Evolutionary conservation across 129 eudicot species (phyloP).

Genomic region (Silybum marianum): DNA sequence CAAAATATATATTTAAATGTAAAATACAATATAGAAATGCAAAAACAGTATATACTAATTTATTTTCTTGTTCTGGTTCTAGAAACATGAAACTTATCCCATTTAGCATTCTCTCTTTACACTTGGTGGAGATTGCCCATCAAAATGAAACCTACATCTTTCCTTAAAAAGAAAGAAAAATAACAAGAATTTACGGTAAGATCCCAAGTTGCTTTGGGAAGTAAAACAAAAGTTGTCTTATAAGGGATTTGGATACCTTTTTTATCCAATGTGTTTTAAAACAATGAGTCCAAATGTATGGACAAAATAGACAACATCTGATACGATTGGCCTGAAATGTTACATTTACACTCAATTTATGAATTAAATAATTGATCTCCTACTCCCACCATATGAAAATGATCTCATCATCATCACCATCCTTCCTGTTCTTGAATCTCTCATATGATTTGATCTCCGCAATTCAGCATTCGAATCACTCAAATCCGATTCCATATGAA

Average conservation of each 20-base stretch:
- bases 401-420: slow-evolving; percentile 40
- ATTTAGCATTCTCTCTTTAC: background rate
- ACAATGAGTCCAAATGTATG: no score
- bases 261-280: no score
- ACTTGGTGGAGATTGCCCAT: background rate
- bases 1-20: no score
- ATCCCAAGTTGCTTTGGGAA: no score
- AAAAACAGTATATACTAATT: no score
- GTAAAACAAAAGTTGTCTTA: no score
- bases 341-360: no score
- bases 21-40: no score
- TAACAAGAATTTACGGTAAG: background rate
- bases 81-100: background rate
- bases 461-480: background rate
- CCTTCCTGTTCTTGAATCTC: slow-evolving; percentile 12
- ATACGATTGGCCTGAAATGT: no score
- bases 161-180: background rate
- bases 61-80: no score
- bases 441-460: background rate
- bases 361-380: slow-evolving; percentile 25
- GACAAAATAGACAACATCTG: no score
- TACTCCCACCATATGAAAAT: slow-evolving; percentile 49
- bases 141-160: background rate
- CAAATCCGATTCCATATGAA: background rate
- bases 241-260: no score